Base-by-base conservation (phyloP, 2,329 filamentous ascomycete genomes). In the Ceratocystis lukuohia region DNA sequence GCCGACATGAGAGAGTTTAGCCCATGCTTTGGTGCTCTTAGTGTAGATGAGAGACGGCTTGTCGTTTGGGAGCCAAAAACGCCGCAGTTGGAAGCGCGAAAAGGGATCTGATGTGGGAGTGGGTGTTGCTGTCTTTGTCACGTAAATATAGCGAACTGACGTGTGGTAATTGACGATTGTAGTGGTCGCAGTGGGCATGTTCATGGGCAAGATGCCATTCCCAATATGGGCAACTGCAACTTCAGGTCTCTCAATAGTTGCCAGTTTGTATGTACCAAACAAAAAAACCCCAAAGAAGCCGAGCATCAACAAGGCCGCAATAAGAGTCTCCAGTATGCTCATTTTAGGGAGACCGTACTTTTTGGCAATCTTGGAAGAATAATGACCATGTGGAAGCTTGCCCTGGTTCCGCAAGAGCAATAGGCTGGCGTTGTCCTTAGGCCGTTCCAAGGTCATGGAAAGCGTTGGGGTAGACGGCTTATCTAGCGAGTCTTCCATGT, bases 41-140 rank as follows among this genome's bases (percentile, higher is more conserved):
- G 5, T 12, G 17, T 59, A 20, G 53, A 25, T 59, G 25, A 33
- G 10, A 59, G 53, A 25, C 12, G 53, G 53, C 25, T 48, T 50
- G 46, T 63, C 61, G 20, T 45, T 63, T n/a, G 61, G 7, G 17
- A 30, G 17, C 67, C 72, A 70, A n/a, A 65, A 45, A 41, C 61
- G 61, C 44, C 28, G 12, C 20, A 45, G 44, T 22, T 48, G 44
- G 25, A 63, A 48, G 15, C 15, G 44, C 12, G 61, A 41, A 50
- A 50, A 48, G 44, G 45, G 41, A 17, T 57, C 46, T 22, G 65
- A 22, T 12, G 57, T 44, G 1, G 59, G 33, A 6, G 59, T 28
- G 28, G 65, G 20, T 20, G 65, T 66, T 37, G 59, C 57, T n/a
- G 65, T 66, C 22, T 62, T 53, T 17, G 65, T 66, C n/a, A 66